Conservation (phyloP, 2,329 filamentous ascomycete species). For the Hymenoscyphus occultus region DNA sequence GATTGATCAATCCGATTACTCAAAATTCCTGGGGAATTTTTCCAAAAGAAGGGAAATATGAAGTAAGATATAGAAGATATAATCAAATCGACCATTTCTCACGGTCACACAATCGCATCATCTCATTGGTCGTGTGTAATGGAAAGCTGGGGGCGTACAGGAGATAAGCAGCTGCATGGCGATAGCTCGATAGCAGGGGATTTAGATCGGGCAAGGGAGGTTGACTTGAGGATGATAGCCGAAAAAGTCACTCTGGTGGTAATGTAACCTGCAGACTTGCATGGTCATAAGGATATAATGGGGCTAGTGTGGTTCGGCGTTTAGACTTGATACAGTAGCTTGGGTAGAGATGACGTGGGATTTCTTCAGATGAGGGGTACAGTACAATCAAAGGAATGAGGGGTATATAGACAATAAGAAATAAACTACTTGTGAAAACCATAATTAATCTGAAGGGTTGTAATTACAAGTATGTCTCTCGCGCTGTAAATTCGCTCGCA, state of each 20-base stretch:
- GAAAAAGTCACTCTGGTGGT: background rate
- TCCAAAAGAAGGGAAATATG: background rate
- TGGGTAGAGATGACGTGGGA: too few species aligned
- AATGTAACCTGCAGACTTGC: background rate
- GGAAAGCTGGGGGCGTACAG: slow-evolving; percentile 8
- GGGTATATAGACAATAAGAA: too few species aligned
- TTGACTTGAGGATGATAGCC: slow-evolving; percentile 6
- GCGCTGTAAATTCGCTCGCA: too few species aligned
- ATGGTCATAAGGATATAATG: background rate
- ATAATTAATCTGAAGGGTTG: too few species aligned
- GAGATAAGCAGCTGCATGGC: slow-evolving; percentile 24
- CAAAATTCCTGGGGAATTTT: too few species aligned
- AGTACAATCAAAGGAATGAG: too few species aligned
- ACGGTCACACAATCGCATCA: slow-evolving; percentile 12
- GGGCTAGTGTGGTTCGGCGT: background rate
- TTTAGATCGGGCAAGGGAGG: slow-evolving; percentile 14
- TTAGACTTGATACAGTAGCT: background rate
- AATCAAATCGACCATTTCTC: slow-evolving; percentile 5
- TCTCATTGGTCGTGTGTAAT: slow-evolving; percentile 21
- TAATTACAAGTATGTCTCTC: too few species aligned
- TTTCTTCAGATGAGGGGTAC: too few species aligned
- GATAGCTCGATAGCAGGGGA: slow-evolving; percentile 16
- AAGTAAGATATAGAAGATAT: background rate
- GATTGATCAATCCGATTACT: background rate
- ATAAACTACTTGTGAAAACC: too few species aligned